phyloP scores from a whole-genome alignment of 768 basidiomycete species.

The Boletus sensibilis region DNA sequence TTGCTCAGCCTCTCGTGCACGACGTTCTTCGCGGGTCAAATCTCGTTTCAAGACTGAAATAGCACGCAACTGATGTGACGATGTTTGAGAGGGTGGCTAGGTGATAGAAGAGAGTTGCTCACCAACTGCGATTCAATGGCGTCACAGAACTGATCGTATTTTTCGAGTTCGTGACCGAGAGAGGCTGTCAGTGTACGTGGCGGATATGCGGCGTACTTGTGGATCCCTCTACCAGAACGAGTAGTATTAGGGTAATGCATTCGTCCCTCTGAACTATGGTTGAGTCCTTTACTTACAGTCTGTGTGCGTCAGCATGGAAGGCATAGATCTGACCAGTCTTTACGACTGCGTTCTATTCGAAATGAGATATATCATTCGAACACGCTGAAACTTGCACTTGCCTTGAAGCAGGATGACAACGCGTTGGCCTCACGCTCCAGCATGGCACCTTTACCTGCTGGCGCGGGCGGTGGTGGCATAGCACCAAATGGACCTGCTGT shows the following conservation, averaged over 20 bases:
- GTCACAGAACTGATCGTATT: slow-evolving; percentile 79
- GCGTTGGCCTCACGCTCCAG: slow-evolving; percentile 67
- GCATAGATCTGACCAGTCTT: slow-evolving; percentile 71
- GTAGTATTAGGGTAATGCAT: neutral
- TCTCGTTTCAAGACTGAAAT: slow-evolving; percentile 74
- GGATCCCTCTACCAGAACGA: slow-evolving; percentile 47
- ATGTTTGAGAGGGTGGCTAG: neutral
- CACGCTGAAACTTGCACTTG: slow-evolving; percentile 21
- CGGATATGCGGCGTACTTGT: slow-evolving; percentile 56
- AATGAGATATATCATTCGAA: neutral
- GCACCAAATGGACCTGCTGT: slow-evolving; percentile 31
- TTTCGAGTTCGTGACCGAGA: slow-evolving; percentile 72
- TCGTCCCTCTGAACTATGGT: neutral
- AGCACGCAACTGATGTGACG: slow-evolving; percentile 57
- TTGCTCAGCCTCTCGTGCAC: slow-evolving; percentile 44
- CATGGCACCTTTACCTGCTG: slow-evolving; percentile 39
- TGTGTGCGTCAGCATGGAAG: slow-evolving; percentile 64
- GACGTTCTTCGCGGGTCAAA: slow-evolving; percentile 57
- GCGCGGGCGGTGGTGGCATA: slow-evolving; percentile 56
- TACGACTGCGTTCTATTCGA: slow-evolving; percentile 54
- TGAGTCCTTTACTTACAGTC: slow-evolving; percentile 48
- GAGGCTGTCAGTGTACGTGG: slow-evolving; percentile 63
- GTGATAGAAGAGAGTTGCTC: slow-evolving; percentile 26
- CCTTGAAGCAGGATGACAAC: slow-evolving; percentile 58
- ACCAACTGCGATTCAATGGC: slow-evolving; percentile 71